A percentile compares a stretch with the other conserved stretches of the same genome.
These are phyloP conservation scores for Allium fistulosum DNA, from an alignment of 106 monocot genomes.

Conservation along the genomic window DNA sequence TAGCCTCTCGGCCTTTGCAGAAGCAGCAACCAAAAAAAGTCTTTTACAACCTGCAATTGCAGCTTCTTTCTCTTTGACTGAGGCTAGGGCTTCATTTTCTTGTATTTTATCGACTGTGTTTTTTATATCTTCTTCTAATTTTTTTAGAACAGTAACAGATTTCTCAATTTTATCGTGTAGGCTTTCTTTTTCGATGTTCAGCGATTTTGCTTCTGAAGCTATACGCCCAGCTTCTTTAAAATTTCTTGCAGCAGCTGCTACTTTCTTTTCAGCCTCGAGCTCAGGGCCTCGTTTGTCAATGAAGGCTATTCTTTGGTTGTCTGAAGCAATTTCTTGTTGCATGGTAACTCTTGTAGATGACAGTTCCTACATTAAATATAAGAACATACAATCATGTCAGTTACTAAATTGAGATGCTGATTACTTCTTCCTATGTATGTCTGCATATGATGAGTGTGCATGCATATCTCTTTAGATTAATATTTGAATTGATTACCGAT, in stretches of 20 bases:
- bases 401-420: no score
- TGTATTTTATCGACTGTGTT: conserved; percentile 35
- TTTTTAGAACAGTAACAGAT: conserved; percentile 35
- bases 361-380: conserved; percentile 42
- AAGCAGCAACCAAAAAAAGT: conserved; percentile 43
- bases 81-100: conserved; percentile 52
- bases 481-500: no score
- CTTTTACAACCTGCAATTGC: conserved; percentile 53
- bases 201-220: conserved; percentile 76
- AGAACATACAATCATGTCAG: no score
- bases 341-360: conserved; percentile 53
- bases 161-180: conserved; percentile 45
- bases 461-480: no score
- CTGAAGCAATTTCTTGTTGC: conserved; percentile 54
- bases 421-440: no score
- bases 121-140: conserved; percentile 54
- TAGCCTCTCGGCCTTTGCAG: conserved; percentile 69
- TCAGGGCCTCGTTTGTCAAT: conserved; percentile 90
- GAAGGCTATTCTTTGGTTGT: conserved; percentile 70
- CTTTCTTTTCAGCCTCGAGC: conserved; percentile 95
- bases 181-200: conserved; percentile 58
- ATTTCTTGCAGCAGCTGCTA: conserved; percentile 86
- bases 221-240: conserved; percentile 91
- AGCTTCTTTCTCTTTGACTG: conserved; percentile 68
- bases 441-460: no score